Conservation (phyloP, 2,329 filamentous ascomycete species). For the Ramichloridium luteum region DNA sequence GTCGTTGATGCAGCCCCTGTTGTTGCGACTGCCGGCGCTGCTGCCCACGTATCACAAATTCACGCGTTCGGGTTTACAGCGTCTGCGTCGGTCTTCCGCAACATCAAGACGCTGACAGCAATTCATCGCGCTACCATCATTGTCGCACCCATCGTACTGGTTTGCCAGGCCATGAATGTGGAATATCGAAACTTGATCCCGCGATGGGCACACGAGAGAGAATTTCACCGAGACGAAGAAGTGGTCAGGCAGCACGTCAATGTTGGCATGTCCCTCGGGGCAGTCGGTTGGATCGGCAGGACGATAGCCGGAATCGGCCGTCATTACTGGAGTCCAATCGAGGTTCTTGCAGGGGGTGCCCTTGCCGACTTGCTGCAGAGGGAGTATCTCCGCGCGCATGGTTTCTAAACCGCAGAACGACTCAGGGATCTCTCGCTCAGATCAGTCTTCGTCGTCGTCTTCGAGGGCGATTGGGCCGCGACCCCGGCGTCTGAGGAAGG, state of each 20-base stretch:
- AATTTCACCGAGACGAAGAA: constrained; percentile 20
- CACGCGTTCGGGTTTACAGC: constrained; percentile 20
- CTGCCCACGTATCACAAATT: constrained; percentile 19
- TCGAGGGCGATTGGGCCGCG: constrained; percentile 9
- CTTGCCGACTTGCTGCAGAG: constrained; percentile 21
- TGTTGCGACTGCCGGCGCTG: constrained; percentile 15
- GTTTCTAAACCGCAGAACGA: constrained; percentile 8
- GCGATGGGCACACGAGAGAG: constrained; percentile 21
- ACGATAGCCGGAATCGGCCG: constrained; percentile 15
- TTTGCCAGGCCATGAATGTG: constrained; percentile 15
- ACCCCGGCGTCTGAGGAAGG: constrained; percentile 19
- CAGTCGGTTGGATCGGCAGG: constrained; percentile 14
- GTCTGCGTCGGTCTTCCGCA: constrained; percentile 17
- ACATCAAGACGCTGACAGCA: constrained; percentile 18
- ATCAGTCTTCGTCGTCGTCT: constrained; percentile 7
- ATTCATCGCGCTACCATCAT: constrained; percentile 17
- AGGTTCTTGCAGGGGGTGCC: constrained; percentile 21
- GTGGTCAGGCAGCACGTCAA: constrained; percentile 21
- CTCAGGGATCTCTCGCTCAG: background rate
- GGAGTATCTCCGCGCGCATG: constrained; percentile 24
- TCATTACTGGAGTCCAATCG: constrained; percentile 19
- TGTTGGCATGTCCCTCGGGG: constrained; percentile 19
- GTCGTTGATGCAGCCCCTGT: constrained; percentile 21
- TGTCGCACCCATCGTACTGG: constrained; percentile 14
- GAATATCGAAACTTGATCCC: constrained; percentile 21